A percentile compares a stretch with the other conserved stretches of the same genome.
phyloP scores from a whole-genome alignment of 257 asterid species.

The Nicotiana noctiflora region DNA sequence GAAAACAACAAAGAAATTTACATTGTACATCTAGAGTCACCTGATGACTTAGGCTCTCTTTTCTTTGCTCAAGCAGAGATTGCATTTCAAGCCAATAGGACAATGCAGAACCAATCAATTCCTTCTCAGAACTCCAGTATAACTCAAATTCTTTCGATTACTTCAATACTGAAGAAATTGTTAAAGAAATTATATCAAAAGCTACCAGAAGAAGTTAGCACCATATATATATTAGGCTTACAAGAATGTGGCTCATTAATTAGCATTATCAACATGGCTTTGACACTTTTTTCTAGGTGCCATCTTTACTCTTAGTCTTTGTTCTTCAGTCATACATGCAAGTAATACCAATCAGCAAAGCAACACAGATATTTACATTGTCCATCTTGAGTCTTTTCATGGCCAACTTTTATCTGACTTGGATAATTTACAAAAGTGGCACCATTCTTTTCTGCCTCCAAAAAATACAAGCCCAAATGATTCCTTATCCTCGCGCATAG shows the following conservation, averaged over 20 bases:
- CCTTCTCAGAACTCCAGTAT: background rate
- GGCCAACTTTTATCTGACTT: background rate
- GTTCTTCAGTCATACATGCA: background rate
- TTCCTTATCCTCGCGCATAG: constrained; percentile 5
- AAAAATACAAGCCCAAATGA: background rate
- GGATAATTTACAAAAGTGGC: constrained; percentile 14
- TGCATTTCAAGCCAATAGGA: constrained; percentile 1
- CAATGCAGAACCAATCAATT: background rate
- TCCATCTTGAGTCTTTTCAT: constrained; percentile 19
- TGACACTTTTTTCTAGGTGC: background rate
- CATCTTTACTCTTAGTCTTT: background rate
- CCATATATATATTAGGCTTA: background rate
- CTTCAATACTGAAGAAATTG: background rate
- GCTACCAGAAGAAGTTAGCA: background rate
- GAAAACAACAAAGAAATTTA: background rate
- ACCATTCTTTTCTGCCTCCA: constrained; percentile 21
- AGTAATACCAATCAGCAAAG: background rate
- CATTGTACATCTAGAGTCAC: constrained; percentile 14
- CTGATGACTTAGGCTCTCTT: background rate
- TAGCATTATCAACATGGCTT: background rate
- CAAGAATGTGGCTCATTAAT: background rate
- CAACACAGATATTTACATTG: constrained; percentile 22
- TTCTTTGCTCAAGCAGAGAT: constrained; percentile 1
- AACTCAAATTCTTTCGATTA: background rate
- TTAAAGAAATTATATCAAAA: background rate